Conservation (phyloP, 2,329 filamentous ascomycete genomes). For the Tolypocladium guangdongense region DNA sequence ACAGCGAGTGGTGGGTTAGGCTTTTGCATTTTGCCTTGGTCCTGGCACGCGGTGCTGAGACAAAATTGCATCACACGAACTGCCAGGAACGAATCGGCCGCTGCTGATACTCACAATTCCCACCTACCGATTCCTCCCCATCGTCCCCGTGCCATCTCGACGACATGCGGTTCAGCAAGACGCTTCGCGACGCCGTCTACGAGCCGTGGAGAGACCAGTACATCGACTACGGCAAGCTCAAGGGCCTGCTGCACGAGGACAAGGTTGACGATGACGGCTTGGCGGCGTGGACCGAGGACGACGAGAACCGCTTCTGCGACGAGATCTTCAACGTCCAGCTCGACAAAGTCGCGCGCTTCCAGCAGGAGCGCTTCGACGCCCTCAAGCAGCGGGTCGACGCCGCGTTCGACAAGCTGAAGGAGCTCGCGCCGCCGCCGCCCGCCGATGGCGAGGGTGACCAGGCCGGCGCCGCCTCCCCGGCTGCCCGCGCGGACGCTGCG, state of each 20-base stretch:
- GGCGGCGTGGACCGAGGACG: conserved; percentile 77
- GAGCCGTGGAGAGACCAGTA: conserved; percentile 86
- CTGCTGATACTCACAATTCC: neutral
- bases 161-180: conserved; percentile 85
- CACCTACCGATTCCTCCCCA: neutral
- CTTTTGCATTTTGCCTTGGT: neutral
- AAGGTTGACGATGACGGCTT: conserved; percentile 49
- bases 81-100: neutral
- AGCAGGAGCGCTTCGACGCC: conserved; percentile 59
- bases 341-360: conserved; percentile 88
- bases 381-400: conserved; percentile 44
- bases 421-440: conserved; percentile 49
- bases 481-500: conserved; percentile 33
- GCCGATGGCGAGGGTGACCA: conserved; percentile 34
- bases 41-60: neutral
- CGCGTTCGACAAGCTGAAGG: conserved; percentile 61
- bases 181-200: conserved; percentile 69
- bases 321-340: conserved; percentile 91
- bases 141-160: neutral
- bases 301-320: conserved; percentile 88
- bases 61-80: neutral
- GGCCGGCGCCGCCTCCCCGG: conserved; percentile 6
- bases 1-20: too few relatives aligned
- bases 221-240: conserved; percentile 91
- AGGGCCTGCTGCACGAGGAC: conserved; percentile 76